A percentile compares a stretch with the other conserved stretches of the same genome.
These are phyloP conservation scores for Jamesozyma rosinii DNA, from an alignment of 805 yeast genomes.

Conservation along the genomic window DNA sequence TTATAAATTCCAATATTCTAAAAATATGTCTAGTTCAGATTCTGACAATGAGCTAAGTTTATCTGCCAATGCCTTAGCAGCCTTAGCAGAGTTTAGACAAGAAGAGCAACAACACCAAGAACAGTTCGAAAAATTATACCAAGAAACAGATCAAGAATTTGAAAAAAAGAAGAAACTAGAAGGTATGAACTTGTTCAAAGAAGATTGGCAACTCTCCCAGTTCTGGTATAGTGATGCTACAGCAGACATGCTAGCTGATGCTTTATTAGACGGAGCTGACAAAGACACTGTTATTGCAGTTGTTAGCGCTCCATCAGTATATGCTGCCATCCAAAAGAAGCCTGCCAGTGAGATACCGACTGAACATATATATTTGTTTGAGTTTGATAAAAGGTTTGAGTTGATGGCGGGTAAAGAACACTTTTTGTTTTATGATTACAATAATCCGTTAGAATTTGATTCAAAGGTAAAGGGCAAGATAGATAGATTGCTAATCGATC, in stretches of 20 bases:
- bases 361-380: conserved; percentile 61
- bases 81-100: conserved; percentile 51
- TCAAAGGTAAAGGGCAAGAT: conserved; percentile 48
- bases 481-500: conserved; percentile 71
- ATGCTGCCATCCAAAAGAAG: conserved; percentile 62
- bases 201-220: conserved; percentile 92
- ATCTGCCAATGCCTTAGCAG: conserved; percentile 44
- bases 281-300: conserved; percentile 61
- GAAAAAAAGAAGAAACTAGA: conserved; percentile 29
- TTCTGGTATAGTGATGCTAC: conserved; percentile 81
- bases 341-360: conserved; percentile 50
- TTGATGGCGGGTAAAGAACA: conserved; percentile 58
- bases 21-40: conserved; percentile 16
- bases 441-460: conserved; percentile 55
- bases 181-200: conserved; percentile 69
- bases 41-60: conserved; percentile 26
- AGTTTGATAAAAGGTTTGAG: conserved; percentile 69
- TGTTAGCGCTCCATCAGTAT: conserved; percentile 86
- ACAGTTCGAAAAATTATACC: conserved; percentile 45
- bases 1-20: too few relatives aligned
- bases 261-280: conserved; percentile 68
- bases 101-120: conserved; percentile 53
- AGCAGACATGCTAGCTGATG: conserved; percentile 58
- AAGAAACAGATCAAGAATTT: conserved; percentile 45
- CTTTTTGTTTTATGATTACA: conserved; percentile 69